A percentile compares a stretch with the other conserved stretches of the same genome.
Conservation (phyloP, 2,329 filamentous ascomycete species). For the Fusarium protoensiforme region DNA sequence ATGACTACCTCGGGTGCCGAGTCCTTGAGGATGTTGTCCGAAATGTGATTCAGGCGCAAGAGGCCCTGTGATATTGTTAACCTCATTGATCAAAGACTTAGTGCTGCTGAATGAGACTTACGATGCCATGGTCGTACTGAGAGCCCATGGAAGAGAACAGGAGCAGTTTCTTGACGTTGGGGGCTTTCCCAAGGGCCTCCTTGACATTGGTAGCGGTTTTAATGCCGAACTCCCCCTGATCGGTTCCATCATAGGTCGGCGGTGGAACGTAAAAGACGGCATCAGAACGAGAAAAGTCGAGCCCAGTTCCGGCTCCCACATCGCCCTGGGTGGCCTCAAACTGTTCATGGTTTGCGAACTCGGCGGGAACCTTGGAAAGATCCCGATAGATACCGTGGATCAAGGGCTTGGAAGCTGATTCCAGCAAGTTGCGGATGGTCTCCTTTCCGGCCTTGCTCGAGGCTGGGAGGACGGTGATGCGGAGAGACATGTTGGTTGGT, state of each 20-base stretch:
- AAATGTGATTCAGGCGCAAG: conserved; percentile 35
- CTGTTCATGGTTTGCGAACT: conserved; percentile 42
- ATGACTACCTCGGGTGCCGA: conserved; percentile 34
- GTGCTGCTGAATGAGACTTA: conserved; percentile 18
- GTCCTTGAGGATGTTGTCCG: conserved; percentile 33
- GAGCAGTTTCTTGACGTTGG: conserved; percentile 33
- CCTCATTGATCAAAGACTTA: fast-evolving
- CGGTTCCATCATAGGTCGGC: conserved; percentile 40
- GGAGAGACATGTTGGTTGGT: conserved; percentile 40
- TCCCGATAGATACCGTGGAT: conserved; percentile 48
- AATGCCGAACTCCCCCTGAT: conserved; percentile 39
- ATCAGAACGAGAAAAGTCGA: conserved; percentile 45
- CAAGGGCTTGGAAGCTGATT: conserved; percentile 23
- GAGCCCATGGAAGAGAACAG: conserved; percentile 46
- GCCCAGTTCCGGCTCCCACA: conserved; percentile 35
- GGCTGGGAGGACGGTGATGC: conserved; percentile 48
- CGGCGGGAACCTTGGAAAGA: conserved; percentile 41
- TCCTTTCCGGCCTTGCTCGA: conserved; percentile 47
- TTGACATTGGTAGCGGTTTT: conserved; percentile 29
- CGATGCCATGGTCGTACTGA: conserved; percentile 44
- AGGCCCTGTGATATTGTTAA: conserved; percentile 38
- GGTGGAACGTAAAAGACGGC: conserved; percentile 50
- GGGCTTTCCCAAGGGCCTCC: conserved; percentile 29
- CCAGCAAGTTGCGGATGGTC: conserved; percentile 44
- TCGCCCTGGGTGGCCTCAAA: conserved; percentile 47